Percentiles rank a stretch among this genome's conserved stretches.
Conservation (phyloP, 2,329 filamentous ascomycete species). For the Aaosphaeria arxii region DNA sequence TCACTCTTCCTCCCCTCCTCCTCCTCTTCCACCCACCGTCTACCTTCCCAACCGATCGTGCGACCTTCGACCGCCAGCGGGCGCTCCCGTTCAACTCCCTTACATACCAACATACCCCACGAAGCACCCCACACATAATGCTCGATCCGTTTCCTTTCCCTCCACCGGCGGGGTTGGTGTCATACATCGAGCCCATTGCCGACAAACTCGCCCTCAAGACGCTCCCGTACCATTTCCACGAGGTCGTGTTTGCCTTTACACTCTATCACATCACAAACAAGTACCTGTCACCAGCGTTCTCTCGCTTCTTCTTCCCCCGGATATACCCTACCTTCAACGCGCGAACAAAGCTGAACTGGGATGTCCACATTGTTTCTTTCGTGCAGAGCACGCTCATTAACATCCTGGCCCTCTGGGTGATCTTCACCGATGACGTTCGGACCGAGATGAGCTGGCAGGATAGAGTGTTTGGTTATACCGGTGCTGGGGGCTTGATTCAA, state of each 20-base stretch:
- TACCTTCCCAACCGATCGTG: neutral
- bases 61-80: neutral
- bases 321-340: slow-evolving; percentile 62
- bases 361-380: slow-evolving; percentile 82
- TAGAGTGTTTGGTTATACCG: slow-evolving; percentile 75
- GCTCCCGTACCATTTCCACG: slow-evolving; percentile 74
- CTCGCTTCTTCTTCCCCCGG: slow-evolving; percentile 58
- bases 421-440: slow-evolving; percentile 65
- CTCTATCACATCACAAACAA: slow-evolving; percentile 68
- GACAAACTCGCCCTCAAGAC: slow-evolving; percentile 61
- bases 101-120: neutral
- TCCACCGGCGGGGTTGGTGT: slow-evolving; percentile 55
- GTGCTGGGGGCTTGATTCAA: slow-evolving; percentile 68
- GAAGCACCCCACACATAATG: slow-evolving; percentile 49
- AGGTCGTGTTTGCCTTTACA: slow-evolving; percentile 64
- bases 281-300: slow-evolving; percentile 66
- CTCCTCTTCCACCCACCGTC: neutral
- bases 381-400: slow-evolving; percentile 74
- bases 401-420: slow-evolving; percentile 69
- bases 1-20: neutral
- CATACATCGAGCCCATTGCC: slow-evolving; percentile 62
- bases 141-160: slow-evolving; percentile 67
- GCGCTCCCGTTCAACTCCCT: slow-evolving; percentile 1
- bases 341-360: slow-evolving; percentile 73
- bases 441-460: slow-evolving; percentile 63